A percentile compares a stretch with the other conserved stretches of the same genome.
Evolutionary conservation across 202 grass and related monocot species (phyloP).

Genomic region (Panicum virgatum): DNA sequence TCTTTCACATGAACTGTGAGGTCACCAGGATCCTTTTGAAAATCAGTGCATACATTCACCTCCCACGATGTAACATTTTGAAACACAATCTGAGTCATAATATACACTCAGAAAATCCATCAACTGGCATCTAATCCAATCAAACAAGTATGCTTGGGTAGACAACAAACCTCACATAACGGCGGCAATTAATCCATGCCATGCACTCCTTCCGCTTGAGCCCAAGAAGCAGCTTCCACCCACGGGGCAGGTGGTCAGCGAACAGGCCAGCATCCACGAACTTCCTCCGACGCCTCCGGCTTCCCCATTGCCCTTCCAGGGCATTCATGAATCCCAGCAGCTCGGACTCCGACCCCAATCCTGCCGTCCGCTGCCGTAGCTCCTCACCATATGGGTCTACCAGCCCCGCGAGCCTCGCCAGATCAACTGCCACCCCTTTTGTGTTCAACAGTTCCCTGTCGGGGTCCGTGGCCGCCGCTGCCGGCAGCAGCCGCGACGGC

Average conservation of each 20-base stretch:
- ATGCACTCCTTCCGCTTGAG: conserved; percentile 88
- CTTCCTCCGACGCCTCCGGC: conserved; percentile 78
- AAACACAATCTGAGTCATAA: conserved; percentile 19
- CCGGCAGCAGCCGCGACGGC: conserved; percentile 10
- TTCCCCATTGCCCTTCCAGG: conserved; percentile 93
- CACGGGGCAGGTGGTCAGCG: conserved; percentile 77
- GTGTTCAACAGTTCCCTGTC: conserved; percentile 70
- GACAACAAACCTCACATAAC: conserved; percentile 80
- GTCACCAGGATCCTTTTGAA: background rate
- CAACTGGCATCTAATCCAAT: background rate
- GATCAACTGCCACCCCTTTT: conserved; percentile 64
- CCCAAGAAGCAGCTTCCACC: conserved; percentile 93
- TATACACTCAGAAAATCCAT: background rate
- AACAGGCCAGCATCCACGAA: conserved; percentile 81
- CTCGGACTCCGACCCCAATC: conserved; percentile 60
- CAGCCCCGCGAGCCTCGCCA: conserved; percentile 57
- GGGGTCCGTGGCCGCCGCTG: conserved; percentile 23
- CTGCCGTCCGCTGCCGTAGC: conserved; percentile 58
- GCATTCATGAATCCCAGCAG: conserved; percentile 78
- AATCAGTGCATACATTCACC: background rate
- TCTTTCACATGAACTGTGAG: conserved; percentile 18
- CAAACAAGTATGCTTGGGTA: conserved; percentile 1
- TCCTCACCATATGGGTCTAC: conserved; percentile 76
- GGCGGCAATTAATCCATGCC: conserved; percentile 81
- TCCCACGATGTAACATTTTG: background rate